Conservation (phyloP, 169 alveolate genomes). For the Plasmodium vivax region DNA sequence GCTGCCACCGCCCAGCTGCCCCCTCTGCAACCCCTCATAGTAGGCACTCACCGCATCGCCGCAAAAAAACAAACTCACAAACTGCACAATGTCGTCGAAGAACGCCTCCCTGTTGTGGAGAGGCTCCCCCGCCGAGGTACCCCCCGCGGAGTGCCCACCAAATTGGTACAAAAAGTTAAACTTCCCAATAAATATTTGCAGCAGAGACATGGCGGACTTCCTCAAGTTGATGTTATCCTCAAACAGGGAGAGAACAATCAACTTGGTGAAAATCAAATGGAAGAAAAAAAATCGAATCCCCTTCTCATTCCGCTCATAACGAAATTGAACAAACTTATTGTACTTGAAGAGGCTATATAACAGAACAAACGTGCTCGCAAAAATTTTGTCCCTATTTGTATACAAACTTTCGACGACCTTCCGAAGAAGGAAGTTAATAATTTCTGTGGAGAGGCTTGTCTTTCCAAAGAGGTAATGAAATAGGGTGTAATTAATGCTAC, state of each 20-base stretch:
- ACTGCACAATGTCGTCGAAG: not conserved
- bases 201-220: conserved; percentile 58
- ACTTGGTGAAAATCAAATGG: conserved; percentile 44
- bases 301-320: conserved; percentile 7
- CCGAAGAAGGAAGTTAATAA: conserved; percentile 13
- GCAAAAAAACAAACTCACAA: conserved; percentile 29
- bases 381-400: conserved; percentile 12
- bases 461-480: conserved; percentile 57
- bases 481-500: conserved; percentile 58
- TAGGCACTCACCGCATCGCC: conserved; percentile 26
- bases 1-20: not conserved
- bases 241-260: conserved; percentile 37
- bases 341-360: conserved; percentile 64
- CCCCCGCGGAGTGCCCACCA: not conserved
- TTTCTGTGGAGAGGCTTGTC: not conserved
- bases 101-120: not conserved
- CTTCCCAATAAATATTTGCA: conserved; percentile 48
- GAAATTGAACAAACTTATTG: conserved; percentile 12
- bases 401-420: conserved; percentile 41
- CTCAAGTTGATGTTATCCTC: conserved; percentile 64
- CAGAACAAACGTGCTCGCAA: conserved; percentile 51
- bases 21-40: conserved; percentile 13
- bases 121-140: not conserved
- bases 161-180: conserved; percentile 48
- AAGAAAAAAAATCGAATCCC: conserved; percentile 15